Evolutionary conservation across 1,284 basidiomycete species (phyloP), one percentile per base, ranked within the genome.

Genomic region (Ceratobasidium sp.): DNA sequence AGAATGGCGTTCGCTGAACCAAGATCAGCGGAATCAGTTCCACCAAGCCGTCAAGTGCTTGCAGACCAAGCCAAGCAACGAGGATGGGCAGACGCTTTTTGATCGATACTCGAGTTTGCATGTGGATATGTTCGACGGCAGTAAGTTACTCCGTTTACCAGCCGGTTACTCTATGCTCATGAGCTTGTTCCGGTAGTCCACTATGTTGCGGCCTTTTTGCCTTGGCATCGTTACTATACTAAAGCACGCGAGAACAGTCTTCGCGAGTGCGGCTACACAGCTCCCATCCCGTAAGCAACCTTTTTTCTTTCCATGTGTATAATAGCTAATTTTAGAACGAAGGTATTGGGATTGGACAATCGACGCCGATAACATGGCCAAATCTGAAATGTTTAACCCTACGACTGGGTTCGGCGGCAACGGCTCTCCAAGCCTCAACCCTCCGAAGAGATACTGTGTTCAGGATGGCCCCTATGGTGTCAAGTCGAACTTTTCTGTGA

Each of bases 261-360:
- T 22, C 13, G 22, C 15, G 46, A 74, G 49, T 74, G 71, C n/a
- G 59, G 59, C 5, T 74, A 74, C 29, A 25, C 43, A 51, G 71
- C 46, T 13, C 71, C 71, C 7, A 40, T 52, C n/a, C 44, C 54
- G 71, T 74, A n/a, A 64, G 71, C 62, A 7, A 22, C 22, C 8
- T 34, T 13, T 37, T 51, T 2, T 11, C 7, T 32, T 51, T 9
- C 15, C 17, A 43, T 15, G 32, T n/a, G 11, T 13, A 25, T 34
- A 1, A n/a, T n/a, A 44, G 32, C 46, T 64, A 15, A 74, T 37
- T 29, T 7, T n/a, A 40, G 6, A 40, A 13, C 29, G 29, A 25
- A 74, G 71, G 22, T 74, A 74, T 34, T 74, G 71, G 71, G 71
- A 74, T 22, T 74, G 71, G 71, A 74, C 71, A 37, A 40, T 62